Evolutionary conservation across 116 monocot species (phyloP).

Genomic region (Phalaenopsis hybrid): DNA sequence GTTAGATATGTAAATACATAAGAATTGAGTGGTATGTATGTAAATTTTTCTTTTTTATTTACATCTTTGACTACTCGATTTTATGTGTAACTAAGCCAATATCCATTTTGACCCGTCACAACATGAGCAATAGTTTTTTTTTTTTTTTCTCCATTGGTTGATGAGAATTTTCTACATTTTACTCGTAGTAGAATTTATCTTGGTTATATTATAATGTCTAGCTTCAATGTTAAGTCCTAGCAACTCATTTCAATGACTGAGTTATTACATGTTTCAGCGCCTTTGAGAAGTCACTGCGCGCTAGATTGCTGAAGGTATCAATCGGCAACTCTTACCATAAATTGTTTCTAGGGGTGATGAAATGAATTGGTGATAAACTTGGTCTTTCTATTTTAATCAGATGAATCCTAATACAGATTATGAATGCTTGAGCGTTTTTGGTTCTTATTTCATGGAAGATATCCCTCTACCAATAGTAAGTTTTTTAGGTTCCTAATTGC

Average conservation of each 20-base stretch:
- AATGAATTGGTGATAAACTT: constrained; percentile 15
- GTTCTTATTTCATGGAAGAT: constrained; percentile 83
- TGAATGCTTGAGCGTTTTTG: constrained; percentile 65
- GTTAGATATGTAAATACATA: too few species aligned
- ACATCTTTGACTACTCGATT: background rate
- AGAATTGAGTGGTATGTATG: too few species aligned
- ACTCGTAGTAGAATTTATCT: background rate
- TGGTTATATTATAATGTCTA: background rate
- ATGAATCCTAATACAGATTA: constrained; percentile 87
- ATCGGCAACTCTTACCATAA: background rate
- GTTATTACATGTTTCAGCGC: constrained; percentile 44
- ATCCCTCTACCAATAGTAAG: constrained; percentile 79
- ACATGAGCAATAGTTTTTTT: background rate
- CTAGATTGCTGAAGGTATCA: constrained; percentile 69
- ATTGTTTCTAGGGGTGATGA: background rate
- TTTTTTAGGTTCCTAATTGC: background rate
- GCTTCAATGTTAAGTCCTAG: background rate
- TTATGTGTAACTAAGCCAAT: background rate
- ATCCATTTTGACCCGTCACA: background rate
- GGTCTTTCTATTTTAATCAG: constrained; percentile 27
- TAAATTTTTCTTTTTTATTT: too few species aligned
- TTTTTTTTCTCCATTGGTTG: background rate
- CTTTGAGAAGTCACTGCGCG: constrained; percentile 89
- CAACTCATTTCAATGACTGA: background rate
- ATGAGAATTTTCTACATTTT: background rate